Evolutionary conservation across 257 asterid genomes (phyloP).

Genomic region (Solanum piurae): DNA sequence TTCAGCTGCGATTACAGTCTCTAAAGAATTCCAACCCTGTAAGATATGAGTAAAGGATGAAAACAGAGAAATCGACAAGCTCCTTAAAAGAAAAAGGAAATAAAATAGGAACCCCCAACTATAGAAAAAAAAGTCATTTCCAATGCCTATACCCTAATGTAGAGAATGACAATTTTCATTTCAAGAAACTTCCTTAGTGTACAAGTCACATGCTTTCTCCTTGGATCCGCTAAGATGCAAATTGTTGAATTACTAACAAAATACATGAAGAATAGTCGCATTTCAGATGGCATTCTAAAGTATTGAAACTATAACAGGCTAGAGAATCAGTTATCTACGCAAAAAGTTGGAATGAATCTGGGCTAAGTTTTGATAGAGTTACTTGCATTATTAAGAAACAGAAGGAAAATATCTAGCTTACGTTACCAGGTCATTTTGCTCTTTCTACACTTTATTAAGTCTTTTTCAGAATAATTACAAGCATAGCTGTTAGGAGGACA

Average conservation of each 20-base stretch:
- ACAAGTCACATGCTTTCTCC: neutral
- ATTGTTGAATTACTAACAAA: neutral
- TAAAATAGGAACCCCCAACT: neutral
- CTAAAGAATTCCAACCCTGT: slow-evolving; percentile 82
- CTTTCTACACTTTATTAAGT: neutral
- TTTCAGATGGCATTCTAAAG: neutral
- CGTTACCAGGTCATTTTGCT: neutral
- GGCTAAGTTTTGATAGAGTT: too few species aligned
- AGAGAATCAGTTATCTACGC: too few species aligned
- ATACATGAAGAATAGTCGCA: neutral
- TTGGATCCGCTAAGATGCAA: neutral
- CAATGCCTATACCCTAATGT: neutral
- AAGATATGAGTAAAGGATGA: neutral
- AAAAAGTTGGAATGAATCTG: too few species aligned
- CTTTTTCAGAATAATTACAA: neutral
- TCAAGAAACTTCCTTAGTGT: neutral
- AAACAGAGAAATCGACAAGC: neutral
- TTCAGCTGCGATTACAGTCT: slow-evolving; percentile 72
- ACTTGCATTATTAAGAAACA: too few species aligned
- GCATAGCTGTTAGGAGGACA: neutral
- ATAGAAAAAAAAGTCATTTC: neutral
- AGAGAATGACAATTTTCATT: neutral
- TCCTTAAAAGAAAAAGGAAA: neutral
- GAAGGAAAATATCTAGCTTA: too few species aligned
- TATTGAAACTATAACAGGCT: too few species aligned